Base-by-base conservation (phyloP, 2,329 filamentous ascomycete species). In the Clathrospora elynae region DNA sequence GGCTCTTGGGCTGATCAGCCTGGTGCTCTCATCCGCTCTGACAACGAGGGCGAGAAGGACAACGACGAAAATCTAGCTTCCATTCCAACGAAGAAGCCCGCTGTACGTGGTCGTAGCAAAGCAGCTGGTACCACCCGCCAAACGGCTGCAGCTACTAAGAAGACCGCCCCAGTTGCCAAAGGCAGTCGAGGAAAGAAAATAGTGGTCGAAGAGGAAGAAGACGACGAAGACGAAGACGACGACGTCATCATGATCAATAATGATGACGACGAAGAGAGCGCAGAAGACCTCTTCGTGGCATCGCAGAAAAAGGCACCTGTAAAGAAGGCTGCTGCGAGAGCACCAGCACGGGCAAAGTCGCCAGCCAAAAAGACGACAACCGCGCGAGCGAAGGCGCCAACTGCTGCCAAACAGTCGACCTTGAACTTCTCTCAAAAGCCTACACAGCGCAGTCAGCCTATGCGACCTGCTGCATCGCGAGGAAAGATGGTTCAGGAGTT, bases 1-100 rank as follows among this genome's bases (percentile, higher is more conserved):
- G 93, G 91, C 0, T 78, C 79, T 35, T 97, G 92, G 91, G 86
- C 86, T 47, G 87, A 93, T 33, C 83, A 90, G 45, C 82, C 87
- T 0, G 85, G 81, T 6, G 88, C 85, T 1, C 68, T 84, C 4
- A 76, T 84, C 30, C 72, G 72, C 44, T 74, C 74, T 13, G 72
- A 79, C 47, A 73, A 77, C 32, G 78, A 75, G 11, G 75, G 74
- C 10, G 70, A 73, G 28, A 73, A 72, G 23, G 75, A 67, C 4
- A 71, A 71, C 11, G 66, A 71, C 3, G 63, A 62, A 8, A 47
- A 54, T 30, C 41, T 57, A 17, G 60, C 59, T 5, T 56, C 65
- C 13, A 52, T 62, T 28, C 59, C 70, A 3, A 50, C 71, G 13
- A 71, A 70, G 35, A 66, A 70, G 42, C 68, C 68, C 14, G 65